Conservation (phyloP, 164 flowering plant species). For the Magnolia sinica region DNA sequence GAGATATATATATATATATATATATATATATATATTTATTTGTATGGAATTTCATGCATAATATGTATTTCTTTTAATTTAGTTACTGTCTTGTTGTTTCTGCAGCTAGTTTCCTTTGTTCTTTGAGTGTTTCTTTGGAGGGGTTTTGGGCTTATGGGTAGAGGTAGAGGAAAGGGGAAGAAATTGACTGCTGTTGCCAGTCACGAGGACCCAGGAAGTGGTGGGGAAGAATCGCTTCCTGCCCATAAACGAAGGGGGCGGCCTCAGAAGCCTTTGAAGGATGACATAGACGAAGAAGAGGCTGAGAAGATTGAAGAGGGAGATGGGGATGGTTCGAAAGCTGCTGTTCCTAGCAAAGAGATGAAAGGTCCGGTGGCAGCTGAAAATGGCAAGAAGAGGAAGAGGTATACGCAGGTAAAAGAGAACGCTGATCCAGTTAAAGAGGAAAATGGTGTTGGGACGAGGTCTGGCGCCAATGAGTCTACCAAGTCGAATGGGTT, state of each 20-base stretch:
- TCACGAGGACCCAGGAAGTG: slow-evolving; percentile 68
- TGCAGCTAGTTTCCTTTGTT: slow-evolving; percentile 25
- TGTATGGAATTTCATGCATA: background rate
- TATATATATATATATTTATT: background rate
- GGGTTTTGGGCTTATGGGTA: slow-evolving; percentile 46
- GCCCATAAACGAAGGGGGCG: slow-evolving; percentile 73
- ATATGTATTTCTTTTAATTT: background rate
- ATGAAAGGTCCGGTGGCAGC: slow-evolving; percentile 21
- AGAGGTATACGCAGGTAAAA: slow-evolving; percentile 37
- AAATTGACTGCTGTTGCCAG: slow-evolving; percentile 39
- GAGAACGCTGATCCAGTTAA: slow-evolving; percentile 38
- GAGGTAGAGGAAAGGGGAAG: slow-evolving; percentile 83
- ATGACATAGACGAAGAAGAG: slow-evolving; percentile 59
- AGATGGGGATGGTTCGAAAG: slow-evolving; percentile 35
- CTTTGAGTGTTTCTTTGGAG: slow-evolving; percentile 13
- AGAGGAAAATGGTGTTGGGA: slow-evolving; percentile 49
- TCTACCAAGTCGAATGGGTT: slow-evolving; percentile 50
- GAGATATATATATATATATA: background rate
- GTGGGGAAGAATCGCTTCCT: slow-evolving; percentile 69
- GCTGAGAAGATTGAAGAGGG: slow-evolving; percentile 42
- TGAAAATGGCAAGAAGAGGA: slow-evolving; percentile 64
- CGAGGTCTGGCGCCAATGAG: slow-evolving; percentile 35
- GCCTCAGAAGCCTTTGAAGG: slow-evolving; percentile 73
- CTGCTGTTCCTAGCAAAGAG: slow-evolving; percentile 30
- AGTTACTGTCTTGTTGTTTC: background rate